A percentile compares a stretch with the other conserved stretches of the same genome.
Evolutionary conservation across 2,329 filamentous ascomycete species (phyloP).

Genomic region (Fusarium lateritium): DNA sequence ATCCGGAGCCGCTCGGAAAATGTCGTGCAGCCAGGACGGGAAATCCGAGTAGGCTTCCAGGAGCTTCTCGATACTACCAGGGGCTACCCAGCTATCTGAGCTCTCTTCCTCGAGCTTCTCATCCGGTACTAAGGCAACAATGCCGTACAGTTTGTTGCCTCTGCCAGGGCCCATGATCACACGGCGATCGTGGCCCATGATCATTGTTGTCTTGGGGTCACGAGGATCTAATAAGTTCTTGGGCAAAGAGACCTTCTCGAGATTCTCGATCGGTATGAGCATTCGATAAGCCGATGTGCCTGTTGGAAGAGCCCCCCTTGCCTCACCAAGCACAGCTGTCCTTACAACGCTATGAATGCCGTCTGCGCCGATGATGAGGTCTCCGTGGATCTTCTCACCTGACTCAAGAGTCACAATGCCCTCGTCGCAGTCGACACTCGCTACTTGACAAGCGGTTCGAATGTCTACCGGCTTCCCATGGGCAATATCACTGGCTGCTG

Average conservation of each 20-base stretch:
- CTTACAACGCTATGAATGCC: slow-evolving; percentile 43
- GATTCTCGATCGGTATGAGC: slow-evolving; percentile 38
- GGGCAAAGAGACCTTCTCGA: slow-evolving; percentile 18
- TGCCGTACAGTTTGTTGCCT: slow-evolving; percentile 38
- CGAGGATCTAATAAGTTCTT: slow-evolving; percentile 23
- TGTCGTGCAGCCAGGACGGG: slow-evolving; percentile 16
- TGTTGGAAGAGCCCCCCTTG: slow-evolving; percentile 30
- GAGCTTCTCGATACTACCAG: slow-evolving; percentile 39
- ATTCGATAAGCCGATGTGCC: slow-evolving; percentile 44
- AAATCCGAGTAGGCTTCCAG: slow-evolving; percentile 35
- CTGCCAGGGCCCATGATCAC: slow-evolving; percentile 44
- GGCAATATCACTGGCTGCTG: slow-evolving; percentile 22
- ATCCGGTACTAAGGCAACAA: slow-evolving; percentile 40
- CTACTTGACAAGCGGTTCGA: slow-evolving; percentile 34
- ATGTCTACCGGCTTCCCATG: slow-evolving; percentile 32
- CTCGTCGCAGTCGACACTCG: slow-evolving; percentile 29
- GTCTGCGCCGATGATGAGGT: slow-evolving; percentile 43
- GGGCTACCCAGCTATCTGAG: slow-evolving; percentile 42
- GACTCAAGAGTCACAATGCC: slow-evolving; percentile 37
- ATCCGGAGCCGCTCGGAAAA: slow-evolving; percentile 8
- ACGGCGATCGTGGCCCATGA: slow-evolving; percentile 42
- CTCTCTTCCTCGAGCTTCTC: slow-evolving; percentile 36
- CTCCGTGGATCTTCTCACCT: slow-evolving; percentile 32
- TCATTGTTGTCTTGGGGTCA: slow-evolving; percentile 39
- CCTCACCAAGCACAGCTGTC: slow-evolving; percentile 34